Evolutionary conservation across 225 moss, liverwort and hornwort genomes (phyloP), one percentile per base, ranked within the genome.

Genomic region (Sphagnum contortum): DNA sequence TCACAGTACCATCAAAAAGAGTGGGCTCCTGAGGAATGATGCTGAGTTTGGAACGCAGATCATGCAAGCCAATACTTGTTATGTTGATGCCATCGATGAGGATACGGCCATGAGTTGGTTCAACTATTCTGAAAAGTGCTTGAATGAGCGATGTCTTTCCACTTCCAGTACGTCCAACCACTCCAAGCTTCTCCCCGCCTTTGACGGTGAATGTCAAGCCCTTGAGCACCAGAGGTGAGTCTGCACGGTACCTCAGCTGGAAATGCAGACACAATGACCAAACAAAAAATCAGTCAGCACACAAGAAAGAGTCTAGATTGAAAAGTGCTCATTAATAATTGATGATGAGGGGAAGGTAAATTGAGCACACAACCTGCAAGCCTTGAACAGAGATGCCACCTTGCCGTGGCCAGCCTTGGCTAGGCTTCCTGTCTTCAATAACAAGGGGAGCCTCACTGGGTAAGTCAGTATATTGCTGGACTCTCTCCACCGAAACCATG

Each of bases 401-500:
- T 47, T 73, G 67, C 4, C 51, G 61, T 14, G 82, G 82, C 82
- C 82, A 82, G 56, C 63, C 68, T 61, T 72, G 71, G 4, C 78
- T 48, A 45, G 78, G 81, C n/a, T 72, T 62, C 49, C 59, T 70
- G 48, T 75, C 61, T 48, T 70, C 70, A 48, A 81, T 73, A 44
- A 82, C 65, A 12, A 50, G 65, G 13, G 70, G 57, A 48, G 82
- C 72, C 75, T 82, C 82, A 10, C 75, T 70, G 53, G 73, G 62
- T 9, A 82, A 70, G 29, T 59, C 58, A 65, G 72, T 72, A 29
- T 68, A 78, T 50, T 82, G 78, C 45, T 78, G 70, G 5, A 82
- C 68, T 3, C 82, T 72, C 68, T 82, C 78, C 53, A 82, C 75
- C 8, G 82, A 82, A 10, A 73, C 78, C 75, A 78, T 78, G 61